These are phyloP conservation scores for Ustilago shanxiensis DNA, from an alignment of 1,284 basidiomycete genomes.

Conservation along the genomic window DNA sequence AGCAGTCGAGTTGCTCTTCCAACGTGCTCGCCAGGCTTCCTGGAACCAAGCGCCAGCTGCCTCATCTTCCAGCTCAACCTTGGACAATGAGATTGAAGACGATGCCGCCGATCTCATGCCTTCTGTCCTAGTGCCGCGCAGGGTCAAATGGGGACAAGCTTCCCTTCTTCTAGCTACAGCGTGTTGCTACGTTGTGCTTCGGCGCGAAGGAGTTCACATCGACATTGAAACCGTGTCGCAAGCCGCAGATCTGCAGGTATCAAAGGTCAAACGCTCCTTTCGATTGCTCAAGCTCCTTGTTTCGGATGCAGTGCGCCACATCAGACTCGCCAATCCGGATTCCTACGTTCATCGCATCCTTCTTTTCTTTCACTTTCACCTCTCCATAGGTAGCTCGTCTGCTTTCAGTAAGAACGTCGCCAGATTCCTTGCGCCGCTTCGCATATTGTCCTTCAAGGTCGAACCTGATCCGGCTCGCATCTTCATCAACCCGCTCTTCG, in stretches of 20 bases:
- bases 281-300: slow-evolving; percentile 28
- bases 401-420: slow-evolving; percentile 3
- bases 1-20: slow-evolving; percentile 42
- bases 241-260: slow-evolving; percentile 21
- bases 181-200: slow-evolving; percentile 45
- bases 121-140: slow-evolving; percentile 5
- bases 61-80: not conserved
- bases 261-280: slow-evolving; percentile 20
- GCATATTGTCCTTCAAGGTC: not conserved
- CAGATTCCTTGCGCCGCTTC: slow-evolving; percentile 26
- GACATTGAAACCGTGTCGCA: slow-evolving; percentile 30
- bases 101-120: not conserved
- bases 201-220: slow-evolving; percentile 27
- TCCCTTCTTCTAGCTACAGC: slow-evolving; percentile 36
- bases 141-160: slow-evolving; percentile 32
- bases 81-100: not conserved
- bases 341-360: slow-evolving; percentile 25
- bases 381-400: not conserved
- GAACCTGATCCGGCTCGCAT: not conserved
- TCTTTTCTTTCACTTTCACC: slow-evolving; percentile 26
- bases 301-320: slow-evolving; percentile 10
- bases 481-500: slow-evolving; percentile 19
- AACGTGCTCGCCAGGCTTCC: slow-evolving; percentile 25
- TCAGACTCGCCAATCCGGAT: slow-evolving; percentile 36
- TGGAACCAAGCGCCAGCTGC: slow-evolving; percentile 10